Percentiles rank a stretch among this genome's conserved stretches.
phyloP scores from a whole-genome alignment of 805 yeast species.

The Nakazawaea anatomiae region DNA sequence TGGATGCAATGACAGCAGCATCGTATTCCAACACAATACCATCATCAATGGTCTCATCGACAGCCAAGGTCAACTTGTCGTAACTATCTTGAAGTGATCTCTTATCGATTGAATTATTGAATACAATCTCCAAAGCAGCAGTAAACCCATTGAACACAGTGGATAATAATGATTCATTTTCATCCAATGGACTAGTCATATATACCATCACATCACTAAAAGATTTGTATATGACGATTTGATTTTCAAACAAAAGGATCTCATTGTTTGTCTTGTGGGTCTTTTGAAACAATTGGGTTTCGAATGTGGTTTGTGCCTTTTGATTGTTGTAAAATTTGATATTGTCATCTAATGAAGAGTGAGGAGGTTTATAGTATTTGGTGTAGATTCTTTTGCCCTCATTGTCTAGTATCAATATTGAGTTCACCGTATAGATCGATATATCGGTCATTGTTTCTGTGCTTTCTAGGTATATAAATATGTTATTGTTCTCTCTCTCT shows the following conservation, averaged over 20 bases:
- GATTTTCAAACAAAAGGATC: slow-evolving; percentile 71
- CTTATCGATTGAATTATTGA: slow-evolving; percentile 69
- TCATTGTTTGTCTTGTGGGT: slow-evolving; percentile 80
- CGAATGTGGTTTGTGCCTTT: slow-evolving; percentile 73
- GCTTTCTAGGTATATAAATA: neutral
- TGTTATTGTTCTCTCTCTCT: neutral
- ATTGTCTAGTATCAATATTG: slow-evolving; percentile 73
- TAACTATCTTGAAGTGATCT: slow-evolving; percentile 73
- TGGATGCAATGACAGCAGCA: slow-evolving; percentile 75
- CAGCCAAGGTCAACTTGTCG: slow-evolving; percentile 78
- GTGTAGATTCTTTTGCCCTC: slow-evolving; percentile 78
- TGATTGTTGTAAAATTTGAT: slow-evolving; percentile 17
- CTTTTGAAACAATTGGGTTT: slow-evolving; percentile 62
- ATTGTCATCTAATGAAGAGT: slow-evolving; percentile 30
- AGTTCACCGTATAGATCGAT: slow-evolving; percentile 77
- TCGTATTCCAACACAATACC: slow-evolving; percentile 91
- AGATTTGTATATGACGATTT: slow-evolving; percentile 83
- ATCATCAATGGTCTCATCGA: slow-evolving; percentile 91
- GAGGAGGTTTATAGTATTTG: slow-evolving; percentile 76
- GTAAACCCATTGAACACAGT: slow-evolving; percentile 70
- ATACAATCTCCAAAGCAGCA: slow-evolving; percentile 75
- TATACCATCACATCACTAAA: slow-evolving; percentile 68
- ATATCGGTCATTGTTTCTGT: slow-evolving; percentile 29
- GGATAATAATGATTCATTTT: slow-evolving; percentile 78
- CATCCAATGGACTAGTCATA: slow-evolving; percentile 68